Conservation (phyloP, 805 yeast species). For the Candida vartiovaarae region DNA sequence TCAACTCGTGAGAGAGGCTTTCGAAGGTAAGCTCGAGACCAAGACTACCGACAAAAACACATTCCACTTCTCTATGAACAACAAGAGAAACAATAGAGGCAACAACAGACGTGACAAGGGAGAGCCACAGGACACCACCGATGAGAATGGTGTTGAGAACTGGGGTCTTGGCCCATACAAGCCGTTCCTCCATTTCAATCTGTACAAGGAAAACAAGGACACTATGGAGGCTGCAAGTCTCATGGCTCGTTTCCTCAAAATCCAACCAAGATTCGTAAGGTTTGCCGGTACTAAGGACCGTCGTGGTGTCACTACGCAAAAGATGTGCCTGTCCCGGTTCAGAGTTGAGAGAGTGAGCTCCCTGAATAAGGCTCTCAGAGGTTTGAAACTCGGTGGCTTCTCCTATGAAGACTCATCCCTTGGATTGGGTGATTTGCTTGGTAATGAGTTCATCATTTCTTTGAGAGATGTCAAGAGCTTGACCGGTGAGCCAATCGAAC, state of each 20-base stretch:
- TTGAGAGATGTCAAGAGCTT: conserved; percentile 58
- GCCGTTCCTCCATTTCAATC: conserved; percentile 63
- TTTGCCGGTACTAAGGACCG: conserved; percentile 97
- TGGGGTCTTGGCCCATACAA: conserved; percentile 71
- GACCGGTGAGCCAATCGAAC: conserved; percentile 32
- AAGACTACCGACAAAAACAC: conserved; percentile 63
- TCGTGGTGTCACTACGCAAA: conserved; percentile 91
- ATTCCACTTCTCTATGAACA: conserved; percentile 54
- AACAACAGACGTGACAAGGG: conserved; percentile 30
- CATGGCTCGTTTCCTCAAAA: conserved; percentile 62
- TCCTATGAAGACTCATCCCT: conserved; percentile 55
- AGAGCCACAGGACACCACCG: conserved; percentile 23
- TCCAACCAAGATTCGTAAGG: conserved; percentile 63
- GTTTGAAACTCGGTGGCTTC: conserved; percentile 77
- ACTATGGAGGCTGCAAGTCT: conserved; percentile 91
- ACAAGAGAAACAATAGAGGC: conserved; percentile 26
- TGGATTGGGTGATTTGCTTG: conserved; percentile 75
- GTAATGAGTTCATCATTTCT: conserved; percentile 84
- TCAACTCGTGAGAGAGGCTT: conserved; percentile 65
- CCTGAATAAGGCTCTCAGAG: conserved; percentile 68
- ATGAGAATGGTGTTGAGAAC: conserved; percentile 46
- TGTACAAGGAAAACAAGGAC: conserved; percentile 93
- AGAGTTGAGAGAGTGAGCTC: conserved; percentile 69
- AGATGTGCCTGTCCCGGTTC: conserved; percentile 59
- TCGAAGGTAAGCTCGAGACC: conserved; percentile 70